These are phyloP conservation scores for Nakataea oryzae DNA, from an alignment of 2,329 filamentous ascomycete genomes.

Conservation along the genomic window DNA sequence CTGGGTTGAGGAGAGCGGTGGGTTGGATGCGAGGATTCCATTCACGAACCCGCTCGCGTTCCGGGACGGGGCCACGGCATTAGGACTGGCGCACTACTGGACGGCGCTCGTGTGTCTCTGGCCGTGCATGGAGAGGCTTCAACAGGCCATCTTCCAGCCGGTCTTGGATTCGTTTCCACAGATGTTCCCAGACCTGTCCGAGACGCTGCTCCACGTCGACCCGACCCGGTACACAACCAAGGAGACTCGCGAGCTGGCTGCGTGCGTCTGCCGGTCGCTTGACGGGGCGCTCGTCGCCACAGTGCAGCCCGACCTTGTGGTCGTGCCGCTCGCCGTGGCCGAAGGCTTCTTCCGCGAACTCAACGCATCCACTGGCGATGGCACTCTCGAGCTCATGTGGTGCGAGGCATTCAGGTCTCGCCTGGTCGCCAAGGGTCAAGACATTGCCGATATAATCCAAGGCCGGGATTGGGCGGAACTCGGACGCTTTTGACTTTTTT, in stretches of 20 bases:
- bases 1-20: constrained; percentile 25
- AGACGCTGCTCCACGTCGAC: constrained; percentile 5
- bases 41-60: constrained; percentile 36
- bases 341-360: constrained; percentile 30
- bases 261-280: constrained; percentile 38
- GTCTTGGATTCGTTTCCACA: constrained; percentile 27
- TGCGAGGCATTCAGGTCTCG: constrained; percentile 31
- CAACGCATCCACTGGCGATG: constrained; percentile 26
- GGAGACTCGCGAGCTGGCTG: constrained; percentile 32
- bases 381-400: constrained; percentile 35
- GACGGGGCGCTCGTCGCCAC: constrained; percentile 33
- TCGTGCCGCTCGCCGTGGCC: constrained; percentile 30
- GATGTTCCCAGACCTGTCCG: constrained; percentile 25
- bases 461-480: constrained; percentile 26
- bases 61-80: constrained; percentile 28
- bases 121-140: constrained; percentile 33
- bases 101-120: constrained; percentile 37
- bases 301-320: constrained; percentile 34
- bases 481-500: constrained; percentile 9
- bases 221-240: constrained; percentile 23
- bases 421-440: constrained; percentile 27
- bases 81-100: constrained; percentile 45
- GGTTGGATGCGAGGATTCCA: constrained; percentile 23
- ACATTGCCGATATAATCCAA: constrained; percentile 27
- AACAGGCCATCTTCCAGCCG: constrained; percentile 31